Evolutionary conservation across 495 filamentous ascomycete genomes (phyloP).

Genomic region (Aspergillus steynii): DNA sequence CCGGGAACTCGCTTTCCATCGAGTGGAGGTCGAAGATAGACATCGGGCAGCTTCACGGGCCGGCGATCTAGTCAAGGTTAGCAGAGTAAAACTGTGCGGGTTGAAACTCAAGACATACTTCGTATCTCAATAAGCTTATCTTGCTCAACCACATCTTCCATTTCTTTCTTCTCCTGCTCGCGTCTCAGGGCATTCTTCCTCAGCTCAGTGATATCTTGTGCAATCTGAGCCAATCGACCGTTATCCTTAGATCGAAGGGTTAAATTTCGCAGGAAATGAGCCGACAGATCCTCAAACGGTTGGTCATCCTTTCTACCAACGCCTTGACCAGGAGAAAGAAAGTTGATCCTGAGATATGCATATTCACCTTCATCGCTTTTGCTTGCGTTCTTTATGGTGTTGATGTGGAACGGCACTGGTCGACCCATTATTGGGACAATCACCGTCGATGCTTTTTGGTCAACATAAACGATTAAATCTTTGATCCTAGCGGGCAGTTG

Average conservation of each 20-base stretch:
- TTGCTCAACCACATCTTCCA: conserved; percentile 99
- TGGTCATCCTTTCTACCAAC: conserved; percentile 98
- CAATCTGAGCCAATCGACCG: conserved; percentile 82
- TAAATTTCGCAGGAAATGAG: conserved; percentile 92
- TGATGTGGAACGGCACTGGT: conserved; percentile 97
- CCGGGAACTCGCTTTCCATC: conserved; percentile 96
- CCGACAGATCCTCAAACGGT: conserved; percentile 93
- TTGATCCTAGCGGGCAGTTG: conserved; percentile 82
- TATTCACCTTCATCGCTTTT: conserved; percentile 94
- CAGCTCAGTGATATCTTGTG: conserved; percentile 86
- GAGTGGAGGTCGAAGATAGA: conserved; percentile 90
- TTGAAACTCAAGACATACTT: conserved; percentile 57
- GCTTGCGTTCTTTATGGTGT: conserved; percentile 97
- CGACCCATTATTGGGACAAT: conserved; percentile 96
- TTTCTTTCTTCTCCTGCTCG: conserved; percentile 98
- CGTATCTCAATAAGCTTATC: conserved; percentile 92
- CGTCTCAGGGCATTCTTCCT: conserved; percentile 86
- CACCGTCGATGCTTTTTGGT: conserved; percentile 84
- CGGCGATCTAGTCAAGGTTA: conserved; percentile 66
- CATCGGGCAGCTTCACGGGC: conserved; percentile 80
- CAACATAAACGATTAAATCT: conserved; percentile 85
- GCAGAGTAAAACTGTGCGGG: conserved; percentile 9
- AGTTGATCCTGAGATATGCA: conserved; percentile 93
- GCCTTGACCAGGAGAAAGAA: conserved; percentile 94
- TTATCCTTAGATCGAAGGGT: conserved; percentile 91